Evolutionary conservation across 1,284 basidiomycete genomes (phyloP), one percentile per base, ranked within the genome.

Genomic region (Tilletia setariae): DNA sequence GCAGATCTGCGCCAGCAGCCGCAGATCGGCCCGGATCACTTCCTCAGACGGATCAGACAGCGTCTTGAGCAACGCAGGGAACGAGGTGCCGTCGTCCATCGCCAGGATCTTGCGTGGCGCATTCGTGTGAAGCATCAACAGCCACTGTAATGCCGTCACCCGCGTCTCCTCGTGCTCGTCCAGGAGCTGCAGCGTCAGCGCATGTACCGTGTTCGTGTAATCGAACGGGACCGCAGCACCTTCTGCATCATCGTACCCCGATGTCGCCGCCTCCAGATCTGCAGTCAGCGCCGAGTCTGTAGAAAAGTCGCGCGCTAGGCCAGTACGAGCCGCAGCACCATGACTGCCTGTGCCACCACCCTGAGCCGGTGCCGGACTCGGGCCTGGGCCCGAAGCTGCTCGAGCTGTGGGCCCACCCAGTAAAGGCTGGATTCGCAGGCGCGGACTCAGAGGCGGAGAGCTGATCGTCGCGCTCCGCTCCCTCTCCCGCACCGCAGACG

Each of bases 41-140:
- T 96, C 93, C 83, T 98, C 95, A 0, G 94, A 96, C 0, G 91
- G 90, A 83, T 99, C 96, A 0, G 95, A 98, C 40, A 99, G 85
- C 0, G 93, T 97, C 85, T 98, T 98, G 64, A 99, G 86, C 65
- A 99, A 84, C 0, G 93, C 93, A 9, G 94, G 93, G 84, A 95
- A 98, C 35, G 35, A 40, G 1, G 94, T 98, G 9, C 93, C 93
- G 76, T 98, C 94, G 79, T 98, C 93, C 88, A 96, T 91, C 0
- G 93, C 91, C 65, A 98, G 85, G 71, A 97, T 95, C 92, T 95
- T 96, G 83, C 90, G 91, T 0, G 96, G 96, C 21, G 93, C 92
- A 81, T 98, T 98, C 80, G 94, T 91, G 84, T 99, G 96, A 66
- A 99, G 85, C 96, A 99, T 99, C 64, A 97, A 89, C 40, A 99